Conservation (phyloP, 768 basidiomycete species). For the Aureoboletus auriporus region DNA sequence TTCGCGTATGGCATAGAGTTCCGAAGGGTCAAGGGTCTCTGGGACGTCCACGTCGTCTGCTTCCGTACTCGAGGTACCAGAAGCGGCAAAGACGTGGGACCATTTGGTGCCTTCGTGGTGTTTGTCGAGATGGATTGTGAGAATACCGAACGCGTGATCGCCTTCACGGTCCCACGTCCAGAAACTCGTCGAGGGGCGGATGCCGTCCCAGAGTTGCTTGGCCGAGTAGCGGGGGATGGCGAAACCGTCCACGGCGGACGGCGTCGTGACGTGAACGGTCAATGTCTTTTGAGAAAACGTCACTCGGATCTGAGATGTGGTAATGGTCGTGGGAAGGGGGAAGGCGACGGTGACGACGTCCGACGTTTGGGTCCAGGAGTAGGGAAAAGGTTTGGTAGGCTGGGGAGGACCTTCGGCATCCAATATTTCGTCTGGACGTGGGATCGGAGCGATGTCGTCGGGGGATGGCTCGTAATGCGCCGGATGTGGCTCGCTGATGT, state of each 20-base stretch:
- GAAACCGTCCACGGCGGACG: conserved; percentile 26
- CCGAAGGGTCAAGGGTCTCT: conserved; percentile 85
- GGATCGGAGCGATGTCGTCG: conserved; percentile 69
- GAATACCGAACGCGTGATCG: conserved; percentile 58
- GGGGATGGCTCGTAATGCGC: conserved; percentile 52
- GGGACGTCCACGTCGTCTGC: conserved; percentile 64
- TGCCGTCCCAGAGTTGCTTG: conserved; percentile 73
- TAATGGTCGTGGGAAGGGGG: conserved; percentile 69
- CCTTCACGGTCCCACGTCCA: conserved; percentile 92
- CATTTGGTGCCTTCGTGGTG: conserved; percentile 78
- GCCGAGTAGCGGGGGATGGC: conserved; percentile 56
- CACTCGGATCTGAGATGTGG: conserved; percentile 62
- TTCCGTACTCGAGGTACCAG: conserved; percentile 31
- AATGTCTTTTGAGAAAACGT: conserved; percentile 61
- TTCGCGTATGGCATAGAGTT: conserved; percentile 75
- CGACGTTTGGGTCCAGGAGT: conserved; percentile 88
- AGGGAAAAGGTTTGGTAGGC: conserved; percentile 63
- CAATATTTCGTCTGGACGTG: conserved; percentile 55
- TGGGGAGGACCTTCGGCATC: conserved; percentile 33
- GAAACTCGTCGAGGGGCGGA: conserved; percentile 74
- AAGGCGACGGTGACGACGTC: conserved; percentile 84
- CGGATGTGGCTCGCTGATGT: conserved; percentile 30
- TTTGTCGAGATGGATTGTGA: conserved; percentile 88
- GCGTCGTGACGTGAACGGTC: conserved; percentile 53
- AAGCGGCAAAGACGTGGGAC: conserved; percentile 76